phyloP scores from a whole-genome alignment of 768 basidiomycete genomes.

The Galerina sulciceps region DNA sequence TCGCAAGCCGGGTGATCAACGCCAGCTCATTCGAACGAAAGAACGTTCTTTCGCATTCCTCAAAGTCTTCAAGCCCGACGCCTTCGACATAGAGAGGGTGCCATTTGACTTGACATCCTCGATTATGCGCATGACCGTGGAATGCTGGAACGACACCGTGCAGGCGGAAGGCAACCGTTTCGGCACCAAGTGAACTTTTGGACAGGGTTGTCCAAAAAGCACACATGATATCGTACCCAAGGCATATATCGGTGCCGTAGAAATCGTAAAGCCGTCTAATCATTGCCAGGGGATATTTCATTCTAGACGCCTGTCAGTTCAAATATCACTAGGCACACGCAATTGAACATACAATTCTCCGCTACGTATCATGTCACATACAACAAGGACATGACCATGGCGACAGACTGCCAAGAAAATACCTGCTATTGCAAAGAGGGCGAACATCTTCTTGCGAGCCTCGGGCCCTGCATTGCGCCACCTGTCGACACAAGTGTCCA shows the following conservation, averaged over 20 bases:
- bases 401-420: slow-evolving; percentile 30
- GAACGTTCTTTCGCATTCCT: slow-evolving; percentile 31
- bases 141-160: slow-evolving; percentile 21
- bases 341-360: slow-evolving; percentile 26
- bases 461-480: slow-evolving; percentile 23
- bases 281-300: slow-evolving; percentile 31
- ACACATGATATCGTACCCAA: slow-evolving; percentile 33
- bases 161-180: slow-evolving; percentile 1
- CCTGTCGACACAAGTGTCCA: slow-evolving; percentile 21
- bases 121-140: slow-evolving; percentile 32
- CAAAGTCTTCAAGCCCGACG: slow-evolving; percentile 32
- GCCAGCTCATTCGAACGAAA: slow-evolving; percentile 31
- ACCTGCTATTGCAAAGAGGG: slow-evolving; percentile 25
- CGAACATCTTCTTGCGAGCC: slow-evolving; percentile 23
- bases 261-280: slow-evolving; percentile 15
- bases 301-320: slow-evolving; percentile 13
- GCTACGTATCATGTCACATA: slow-evolving; percentile 31
- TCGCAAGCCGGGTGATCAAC: not conserved
- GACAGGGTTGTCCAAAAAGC: slow-evolving; percentile 26
- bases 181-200: slow-evolving; percentile 19
- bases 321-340: not conserved
- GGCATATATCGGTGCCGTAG: slow-evolving; percentile 15
- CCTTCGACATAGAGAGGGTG: slow-evolving; percentile 30
- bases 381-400: slow-evolving; percentile 28
- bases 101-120: slow-evolving; percentile 25